Evolutionary conservation across 2,329 filamentous ascomycete genomes (phyloP), one percentile per base, ranked within the genome.

Genomic region (Periglandula ipomoeae): DNA sequence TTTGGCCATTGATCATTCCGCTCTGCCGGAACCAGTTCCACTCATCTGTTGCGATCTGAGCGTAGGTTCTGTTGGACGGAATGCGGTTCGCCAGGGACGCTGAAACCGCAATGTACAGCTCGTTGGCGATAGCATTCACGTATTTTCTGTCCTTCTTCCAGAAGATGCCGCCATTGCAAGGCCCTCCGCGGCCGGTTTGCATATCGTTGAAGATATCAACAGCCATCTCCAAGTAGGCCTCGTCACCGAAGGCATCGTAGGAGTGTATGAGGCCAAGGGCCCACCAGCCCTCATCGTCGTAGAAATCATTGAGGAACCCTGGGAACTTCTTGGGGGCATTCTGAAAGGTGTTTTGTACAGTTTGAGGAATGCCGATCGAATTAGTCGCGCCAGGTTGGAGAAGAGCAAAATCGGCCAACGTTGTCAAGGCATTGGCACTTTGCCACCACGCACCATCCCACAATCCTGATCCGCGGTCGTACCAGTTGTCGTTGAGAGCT

Each of bases 381-480:
- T 65, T 64, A 26, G 66, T 65, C 17, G 60, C 58, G 4, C 56
- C 52, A 1, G 59, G 55, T 42, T 65, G 62, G 8, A 70, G 54
- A 11, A 52, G 48, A 4, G 70, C 64, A 58, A 74, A 75, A 58
- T 87, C 78, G 47, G 73, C 75, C 15, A 87, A 64, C 4, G 73
- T 74, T 0, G 82, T 85, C 50, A 87, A 66, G 51, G 74, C 73
- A 59, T 87, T 88, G 41, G 77, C 85, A 46, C 76, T 75, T 59
- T 87, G 85, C 85, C 85, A 89, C 85, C 85, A 89, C 5, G 75
- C 73, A 0, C 74, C 74, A 49, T 78, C 65, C 80, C 81, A 88
- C 11, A 85, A 67, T 4, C 84, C 84, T 1, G 72, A 79, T 3
- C 61, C 59, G 3, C 63, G 50, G 58, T 82, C 74, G 61, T 86